Base-by-base conservation (phyloP, 179 eudicot genomes). In the Carnegiea gigantea region DNA sequence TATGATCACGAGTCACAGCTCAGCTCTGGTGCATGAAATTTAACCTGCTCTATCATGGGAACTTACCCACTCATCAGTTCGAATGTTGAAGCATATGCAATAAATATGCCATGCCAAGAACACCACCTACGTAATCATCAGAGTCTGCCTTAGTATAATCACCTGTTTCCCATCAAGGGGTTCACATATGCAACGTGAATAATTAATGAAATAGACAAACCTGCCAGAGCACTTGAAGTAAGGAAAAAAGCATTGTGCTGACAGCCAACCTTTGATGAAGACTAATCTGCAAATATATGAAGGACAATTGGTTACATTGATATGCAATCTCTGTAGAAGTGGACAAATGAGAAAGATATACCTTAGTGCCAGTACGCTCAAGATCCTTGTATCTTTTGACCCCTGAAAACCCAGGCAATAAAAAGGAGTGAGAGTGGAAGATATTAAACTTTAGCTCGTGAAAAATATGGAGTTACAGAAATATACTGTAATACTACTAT, bases 141-240 rank as follows among this genome's bases (percentile, higher is more conserved):
- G 60, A 75, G 36, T 70, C 14, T 3, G 68, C 62, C 77, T 85
- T 79, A 83, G 79, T 57, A 40, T 46, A 28, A 68, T 11, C 48
- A 76, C 18, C 28, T 54, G 1, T 51, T 18, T 36, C n/a, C 43
- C 54, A 38, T 23, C 8, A 73, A 14, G 23, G 11, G 11, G 28
- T 44, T 24, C 23, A 49, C 17, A 48, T 62, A 75, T 0, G 24
- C 73, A 72, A 49, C 12, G 40, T 17, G 21, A 12, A 46, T 75
- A 23, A 59, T 23, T 65, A 26, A 68, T 76, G 21, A 65, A n/a
- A 46, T 68, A 70, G 46, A 80, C 78, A 53, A 49, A 93, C 97
- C 98, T 93, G 97, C 98, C 98, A 93, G n/a, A 85, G 84, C 68
- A 93, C 82, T 88, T 92, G 97, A 75, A 93, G 87, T 73, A 90